Evolutionary conservation across 495 filamentous ascomycete species (phyloP).

Genomic region (Podospora pseudocomata): DNA sequence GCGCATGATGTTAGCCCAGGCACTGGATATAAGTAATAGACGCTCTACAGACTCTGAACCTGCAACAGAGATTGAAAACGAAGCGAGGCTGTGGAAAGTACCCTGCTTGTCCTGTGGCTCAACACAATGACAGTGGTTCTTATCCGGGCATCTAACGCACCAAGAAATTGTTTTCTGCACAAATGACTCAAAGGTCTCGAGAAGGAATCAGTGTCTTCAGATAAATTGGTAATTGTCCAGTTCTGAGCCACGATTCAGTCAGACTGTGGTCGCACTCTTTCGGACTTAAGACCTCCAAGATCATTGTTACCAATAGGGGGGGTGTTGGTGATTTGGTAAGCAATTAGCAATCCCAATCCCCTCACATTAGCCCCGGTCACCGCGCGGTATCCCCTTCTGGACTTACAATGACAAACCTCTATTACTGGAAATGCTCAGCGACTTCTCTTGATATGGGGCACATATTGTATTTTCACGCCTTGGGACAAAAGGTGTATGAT

Average conservation of each 20-base stretch:
- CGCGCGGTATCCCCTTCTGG: constrained; percentile 7
- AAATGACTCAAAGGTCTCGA: not conserved
- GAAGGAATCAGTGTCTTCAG: not conserved
- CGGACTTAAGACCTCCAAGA: not conserved
- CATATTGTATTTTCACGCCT: too few relatives aligned
- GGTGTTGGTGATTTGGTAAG: not conserved
- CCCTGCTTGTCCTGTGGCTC: not conserved
- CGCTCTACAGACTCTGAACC: not conserved
- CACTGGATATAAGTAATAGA: not conserved
- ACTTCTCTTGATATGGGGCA: too few relatives aligned
- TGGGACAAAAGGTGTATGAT: not conserved
- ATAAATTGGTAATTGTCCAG: not conserved
- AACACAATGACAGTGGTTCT: not conserved
- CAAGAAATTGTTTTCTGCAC: not conserved
- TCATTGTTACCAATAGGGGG: not conserved
- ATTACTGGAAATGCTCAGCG: not conserved
- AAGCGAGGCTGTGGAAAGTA: not conserved
- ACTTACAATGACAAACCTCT: not conserved
- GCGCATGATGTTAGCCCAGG: not conserved
- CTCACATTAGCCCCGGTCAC: not conserved
- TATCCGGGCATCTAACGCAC: not conserved
- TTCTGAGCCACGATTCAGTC: not conserved
- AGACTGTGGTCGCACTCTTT: not conserved
- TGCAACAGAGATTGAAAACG: not conserved
- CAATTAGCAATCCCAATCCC: constrained; percentile 7